These are phyloP conservation scores for Eucalyptus leucophloia DNA, from an alignment of 345 rosid genomes.

Conservation along the genomic window DNA sequence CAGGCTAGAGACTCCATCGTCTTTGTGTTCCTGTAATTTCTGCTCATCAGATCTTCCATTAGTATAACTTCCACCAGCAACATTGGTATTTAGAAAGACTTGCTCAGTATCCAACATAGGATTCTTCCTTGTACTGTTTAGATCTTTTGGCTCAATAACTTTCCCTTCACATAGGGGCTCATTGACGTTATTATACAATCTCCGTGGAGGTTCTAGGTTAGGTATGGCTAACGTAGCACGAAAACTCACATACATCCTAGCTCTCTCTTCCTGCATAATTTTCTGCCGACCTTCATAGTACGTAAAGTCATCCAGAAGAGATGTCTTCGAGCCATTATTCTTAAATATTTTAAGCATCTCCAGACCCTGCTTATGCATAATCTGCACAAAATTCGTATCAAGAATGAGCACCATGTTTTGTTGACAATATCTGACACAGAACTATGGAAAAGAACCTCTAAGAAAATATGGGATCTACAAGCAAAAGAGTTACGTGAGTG, in stretches of 20 bases:
- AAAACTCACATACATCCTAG: conserved; percentile 20
- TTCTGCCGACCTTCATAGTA: conserved; percentile 82
- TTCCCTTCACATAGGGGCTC: not conserved
- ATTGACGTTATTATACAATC: not conserved
- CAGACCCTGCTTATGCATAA: conserved; percentile 63
- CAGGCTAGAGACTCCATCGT: conserved; percentile 2
- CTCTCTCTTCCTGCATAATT: conserved; percentile 70
- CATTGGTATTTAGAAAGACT: not conserved
- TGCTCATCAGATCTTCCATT: not conserved
- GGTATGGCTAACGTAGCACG: conserved; percentile 20
- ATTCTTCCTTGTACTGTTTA: not conserved
- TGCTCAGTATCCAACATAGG: not conserved
- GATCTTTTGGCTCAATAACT: not conserved
- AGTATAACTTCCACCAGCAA: not conserved
- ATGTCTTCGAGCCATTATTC: conserved; percentile 40
- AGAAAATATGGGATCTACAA: not conserved
- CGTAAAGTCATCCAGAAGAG: conserved; percentile 72
- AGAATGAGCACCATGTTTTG: not conserved
- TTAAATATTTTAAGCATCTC: conserved; percentile 77
- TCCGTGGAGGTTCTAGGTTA: conserved; percentile 28
- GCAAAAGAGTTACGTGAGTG: not conserved
- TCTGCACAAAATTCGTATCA: conserved; percentile 22
- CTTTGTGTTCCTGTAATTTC: not conserved
- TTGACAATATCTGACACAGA: not conserved
- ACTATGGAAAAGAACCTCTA: not conserved